Base-by-base conservation (phyloP, 495 filamentous ascomycete species). In the Pseudevernia furfuracea region DNA sequence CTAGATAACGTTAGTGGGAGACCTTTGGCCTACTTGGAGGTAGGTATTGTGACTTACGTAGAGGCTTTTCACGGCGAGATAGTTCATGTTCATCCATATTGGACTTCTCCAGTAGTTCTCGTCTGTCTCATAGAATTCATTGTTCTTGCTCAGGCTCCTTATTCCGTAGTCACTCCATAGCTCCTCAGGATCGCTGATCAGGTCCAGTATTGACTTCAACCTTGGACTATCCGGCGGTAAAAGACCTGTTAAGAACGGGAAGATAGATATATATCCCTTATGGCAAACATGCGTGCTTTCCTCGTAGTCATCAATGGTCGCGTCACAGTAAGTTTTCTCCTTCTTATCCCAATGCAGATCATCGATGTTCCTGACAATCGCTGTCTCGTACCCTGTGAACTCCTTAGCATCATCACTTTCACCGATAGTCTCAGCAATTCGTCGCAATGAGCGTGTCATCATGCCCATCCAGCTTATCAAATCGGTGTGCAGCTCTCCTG, bases 81-180 rank as follows among this genome's bases (percentile, higher is more conserved):
- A 97, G 74, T 98, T 98, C 63, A 98, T 95, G 69, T 96, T 96
- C 65, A 98, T 89, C 94, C 94, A 98, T 7, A 98, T 80, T 10
- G 94, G 94, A 62, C 91, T 90, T 60, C 92, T 80, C 94, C 94
- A 98, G 77, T 98, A 98, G 69, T 98, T 96, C 80, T 98, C 94
- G 5, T 80, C 90, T 1, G 90, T 96, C 23, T 85, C 90, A 70
- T 96, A 97, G 68, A 89, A 82, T 71, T 87, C 81, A 66, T 94
- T 88, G 64, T 82, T 83, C 79, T 88, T 88, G 74, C 91, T 96
- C 74, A 98, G 72, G 74, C 91, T 96, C 58, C 94, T 82, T 61
- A 97, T 81, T 34, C 94, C 94, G 68, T 87, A 86, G 4, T 87
- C 82, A 68, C 86, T 92, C 87, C 91, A 97, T 55, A 98, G 75